Percentiles rank a stretch among this genome's conserved stretches.
phyloP scores from a whole-genome alignment of 805 yeast genomes.

The Wickerhamiella vanderwaltii region DNA sequence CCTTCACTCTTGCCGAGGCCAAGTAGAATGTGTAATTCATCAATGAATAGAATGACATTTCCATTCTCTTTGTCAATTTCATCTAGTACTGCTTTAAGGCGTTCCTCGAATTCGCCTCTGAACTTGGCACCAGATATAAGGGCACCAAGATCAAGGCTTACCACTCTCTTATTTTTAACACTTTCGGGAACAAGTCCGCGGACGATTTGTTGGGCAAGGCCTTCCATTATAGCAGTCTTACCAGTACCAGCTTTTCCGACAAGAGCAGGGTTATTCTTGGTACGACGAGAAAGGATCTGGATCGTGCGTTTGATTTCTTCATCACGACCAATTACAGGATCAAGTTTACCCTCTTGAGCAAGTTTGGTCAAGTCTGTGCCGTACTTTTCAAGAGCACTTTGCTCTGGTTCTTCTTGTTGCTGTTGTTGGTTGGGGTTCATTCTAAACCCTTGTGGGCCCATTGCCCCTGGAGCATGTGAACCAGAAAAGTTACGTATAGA shows the following conservation, averaged over 20 bases:
- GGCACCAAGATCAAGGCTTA: slow-evolving; percentile 78
- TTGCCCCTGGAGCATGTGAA: background rate
- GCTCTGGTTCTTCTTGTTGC: slow-evolving; percentile 42
- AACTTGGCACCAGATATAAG: slow-evolving; percentile 90
- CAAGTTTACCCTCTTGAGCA: slow-evolving; percentile 82
- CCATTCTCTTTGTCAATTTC: slow-evolving; percentile 76
- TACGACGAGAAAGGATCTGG: slow-evolving; percentile 81
- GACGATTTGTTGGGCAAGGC: slow-evolving; percentile 84
- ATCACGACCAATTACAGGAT: slow-evolving; percentile 95
- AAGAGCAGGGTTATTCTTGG: slow-evolving; percentile 89
- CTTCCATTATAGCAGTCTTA: slow-evolving; percentile 93
- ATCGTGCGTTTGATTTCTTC: slow-evolving; percentile 89
- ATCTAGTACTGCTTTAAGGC: slow-evolving; percentile 65
- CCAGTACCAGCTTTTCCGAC: slow-evolving; percentile 98
- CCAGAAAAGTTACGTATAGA: background rate
- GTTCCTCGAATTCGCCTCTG: slow-evolving; percentile 92
- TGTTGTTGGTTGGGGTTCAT: slow-evolving; percentile 13
- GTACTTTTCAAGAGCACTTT: slow-evolving; percentile 47
- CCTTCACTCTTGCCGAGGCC: slow-evolving; percentile 94
- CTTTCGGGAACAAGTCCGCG: slow-evolving; percentile 91
- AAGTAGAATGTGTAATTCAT: slow-evolving; percentile 77
- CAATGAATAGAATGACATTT: slow-evolving; percentile 68
- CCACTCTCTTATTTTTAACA: slow-evolving; percentile 72
- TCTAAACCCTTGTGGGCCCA: slow-evolving; percentile 11
- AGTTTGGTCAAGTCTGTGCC: slow-evolving; percentile 79